A percentile compares a stretch with the other conserved stretches of the same genome.
Conservation (phyloP, 2,329 filamentous ascomycete species). For the Aspergillus quadrilineatus region DNA sequence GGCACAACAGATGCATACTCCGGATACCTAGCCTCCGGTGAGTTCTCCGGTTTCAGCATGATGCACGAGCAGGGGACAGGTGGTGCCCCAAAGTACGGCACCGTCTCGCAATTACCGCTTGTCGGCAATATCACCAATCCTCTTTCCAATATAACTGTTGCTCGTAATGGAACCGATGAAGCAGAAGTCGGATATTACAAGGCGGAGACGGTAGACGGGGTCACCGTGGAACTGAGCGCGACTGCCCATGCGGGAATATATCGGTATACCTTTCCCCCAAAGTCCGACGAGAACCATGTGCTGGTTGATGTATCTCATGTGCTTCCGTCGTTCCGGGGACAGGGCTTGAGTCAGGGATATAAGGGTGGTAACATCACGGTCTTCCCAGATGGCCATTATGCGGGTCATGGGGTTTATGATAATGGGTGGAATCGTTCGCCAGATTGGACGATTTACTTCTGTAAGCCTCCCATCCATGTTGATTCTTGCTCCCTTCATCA, state of each 20-base stretch:
- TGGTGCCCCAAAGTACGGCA: constrained; percentile 68
- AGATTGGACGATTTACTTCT: constrained; percentile 45
- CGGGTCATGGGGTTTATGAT: constrained; percentile 62
- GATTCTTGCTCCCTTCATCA: neutral
- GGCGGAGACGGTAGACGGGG: constrained; percentile 55
- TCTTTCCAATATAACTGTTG: constrained; percentile 56
- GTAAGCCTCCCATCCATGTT: constrained; percentile 14
- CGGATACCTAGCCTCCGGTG: constrained; percentile 45
- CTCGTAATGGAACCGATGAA: constrained; percentile 52
- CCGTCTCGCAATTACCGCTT: constrained; percentile 60
- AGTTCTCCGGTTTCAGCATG: constrained; percentile 62
- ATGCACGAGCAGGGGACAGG: constrained; percentile 68
- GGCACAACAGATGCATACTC: constrained; percentile 42
- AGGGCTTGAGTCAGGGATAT: constrained; percentile 63
- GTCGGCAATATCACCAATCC: constrained; percentile 54
- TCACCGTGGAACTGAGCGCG: constrained; percentile 59
- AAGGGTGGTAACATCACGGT: constrained; percentile 59
- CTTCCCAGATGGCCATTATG: constrained; percentile 54
- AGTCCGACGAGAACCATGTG: constrained; percentile 43
- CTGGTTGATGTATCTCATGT: constrained; percentile 67
- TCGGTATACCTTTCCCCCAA: constrained; percentile 58
- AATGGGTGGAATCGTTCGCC: constrained; percentile 67
- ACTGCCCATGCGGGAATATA: constrained; percentile 54
- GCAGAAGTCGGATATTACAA: constrained; percentile 63
- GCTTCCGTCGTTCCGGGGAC: constrained; percentile 61